Evolutionary conservation across 257 asterid species (phyloP).

Genomic region (Osmanthus fragrans): DNA sequence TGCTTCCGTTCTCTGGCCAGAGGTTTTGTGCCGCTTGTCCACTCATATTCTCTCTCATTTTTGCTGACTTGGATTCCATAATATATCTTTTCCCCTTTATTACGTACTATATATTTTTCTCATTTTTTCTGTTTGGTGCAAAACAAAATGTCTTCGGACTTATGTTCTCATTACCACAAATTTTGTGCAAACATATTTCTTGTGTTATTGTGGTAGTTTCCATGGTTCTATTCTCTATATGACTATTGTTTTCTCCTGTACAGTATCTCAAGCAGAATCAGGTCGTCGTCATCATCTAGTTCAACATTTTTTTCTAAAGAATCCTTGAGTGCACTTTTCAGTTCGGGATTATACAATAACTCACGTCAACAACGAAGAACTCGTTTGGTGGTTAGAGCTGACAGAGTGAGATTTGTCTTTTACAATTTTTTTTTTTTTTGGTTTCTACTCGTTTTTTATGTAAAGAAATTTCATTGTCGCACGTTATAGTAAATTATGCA

Average conservation of each 20-base stretch:
- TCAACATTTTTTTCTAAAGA: slow-evolving; percentile 62
- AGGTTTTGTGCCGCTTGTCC: neutral
- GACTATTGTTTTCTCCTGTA: slow-evolving; percentile 32
- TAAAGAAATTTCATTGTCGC: neutral
- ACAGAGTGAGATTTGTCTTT: slow-evolving; percentile 49
- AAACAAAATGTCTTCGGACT: neutral
- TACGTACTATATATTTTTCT: neutral
- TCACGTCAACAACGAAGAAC: slow-evolving; percentile 56
- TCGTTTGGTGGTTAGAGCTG: slow-evolving; percentile 81
- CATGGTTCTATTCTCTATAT: neutral
- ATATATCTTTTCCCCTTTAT: neutral
- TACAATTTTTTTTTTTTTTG: slow-evolving; percentile 8
- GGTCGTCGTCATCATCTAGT: slow-evolving; percentile 61
- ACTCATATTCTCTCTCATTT: neutral
- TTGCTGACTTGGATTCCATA: neutral
- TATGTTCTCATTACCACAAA: neutral
- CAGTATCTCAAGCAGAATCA: slow-evolving; percentile 62
- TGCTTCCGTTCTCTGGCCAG: neutral
- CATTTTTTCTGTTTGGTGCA: neutral
- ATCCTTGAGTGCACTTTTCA: slow-evolving; percentile 54
- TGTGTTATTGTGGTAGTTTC: slow-evolving; percentile 12
- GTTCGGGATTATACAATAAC: slow-evolving; percentile 41
- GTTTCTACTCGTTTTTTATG: neutral
- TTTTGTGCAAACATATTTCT: neutral
- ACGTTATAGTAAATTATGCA: neutral